Percentiles rank a stretch among this genome's conserved stretches.
Conservation (phyloP, 2,329 filamentous ascomycete genomes). For the Cytospora schulzeri region DNA sequence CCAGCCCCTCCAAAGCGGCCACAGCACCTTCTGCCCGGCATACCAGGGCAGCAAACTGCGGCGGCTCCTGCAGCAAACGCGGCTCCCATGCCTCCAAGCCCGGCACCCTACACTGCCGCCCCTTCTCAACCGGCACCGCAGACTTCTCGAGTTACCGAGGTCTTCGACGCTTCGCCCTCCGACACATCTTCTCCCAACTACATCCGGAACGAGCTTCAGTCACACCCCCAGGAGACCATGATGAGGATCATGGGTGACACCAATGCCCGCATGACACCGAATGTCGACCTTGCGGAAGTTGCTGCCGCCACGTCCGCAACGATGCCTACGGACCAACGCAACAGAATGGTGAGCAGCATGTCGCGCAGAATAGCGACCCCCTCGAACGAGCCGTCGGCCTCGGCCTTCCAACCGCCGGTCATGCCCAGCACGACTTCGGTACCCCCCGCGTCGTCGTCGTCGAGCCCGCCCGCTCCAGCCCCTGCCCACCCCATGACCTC, state of each 20-base stretch:
- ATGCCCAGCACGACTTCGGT: conserved; percentile 37
- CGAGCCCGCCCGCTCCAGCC: conserved; percentile 49
- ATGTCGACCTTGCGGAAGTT: conserved; percentile 58
- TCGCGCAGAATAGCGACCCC: conserved; percentile 44
- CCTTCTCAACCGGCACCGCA: conserved; percentile 41
- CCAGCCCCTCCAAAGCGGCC: conserved; percentile 49
- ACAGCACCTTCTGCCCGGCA: conserved; percentile 57
- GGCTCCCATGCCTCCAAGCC: conserved; percentile 36
- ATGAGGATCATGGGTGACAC: conserved; percentile 68
- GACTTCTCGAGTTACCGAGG: conserved; percentile 63
- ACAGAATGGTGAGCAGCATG: conserved; percentile 62
- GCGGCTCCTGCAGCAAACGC: conserved; percentile 35
- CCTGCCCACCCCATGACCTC: conserved; percentile 61
- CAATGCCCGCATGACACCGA: conserved; percentile 54
- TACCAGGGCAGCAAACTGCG: conserved; percentile 44
- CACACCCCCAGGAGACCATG: conserved; percentile 62
- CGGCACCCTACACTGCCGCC: conserved; percentile 33
- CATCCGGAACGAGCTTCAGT: conserved; percentile 58
- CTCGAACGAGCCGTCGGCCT: conserved; percentile 32
- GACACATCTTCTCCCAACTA: conserved; percentile 50
- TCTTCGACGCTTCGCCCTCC: conserved; percentile 55
- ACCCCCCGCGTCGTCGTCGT: conserved; percentile 47
- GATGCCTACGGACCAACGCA: conserved; percentile 59
- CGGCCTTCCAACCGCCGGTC: conserved; percentile 25
- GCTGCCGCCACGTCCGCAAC: conserved; percentile 58